phyloP scores from a whole-genome alignment of 148 eudicot species.

The Rhododendron williamsianum region DNA sequence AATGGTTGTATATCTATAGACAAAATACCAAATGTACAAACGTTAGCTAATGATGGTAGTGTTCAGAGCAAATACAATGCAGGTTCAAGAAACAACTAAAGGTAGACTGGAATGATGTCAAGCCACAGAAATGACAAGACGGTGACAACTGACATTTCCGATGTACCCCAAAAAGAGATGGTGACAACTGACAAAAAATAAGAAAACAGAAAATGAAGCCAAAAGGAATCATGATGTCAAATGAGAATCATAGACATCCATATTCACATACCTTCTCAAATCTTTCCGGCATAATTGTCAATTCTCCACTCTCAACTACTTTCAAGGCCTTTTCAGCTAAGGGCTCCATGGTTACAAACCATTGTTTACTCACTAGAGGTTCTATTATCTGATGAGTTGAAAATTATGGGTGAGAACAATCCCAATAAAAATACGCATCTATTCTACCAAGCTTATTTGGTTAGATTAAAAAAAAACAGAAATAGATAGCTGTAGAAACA shows the following conservation, averaged over 20 bases:
- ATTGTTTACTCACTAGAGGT: conserved; percentile 95
- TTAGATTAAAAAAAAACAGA: neutral
- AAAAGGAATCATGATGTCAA: neutral
- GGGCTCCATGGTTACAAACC: conserved; percentile 97
- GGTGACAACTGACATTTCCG: neutral
- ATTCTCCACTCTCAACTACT: conserved; percentile 78
- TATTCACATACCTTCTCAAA: conserved; percentile 70
- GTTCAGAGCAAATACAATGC: neutral
- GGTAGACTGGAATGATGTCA: neutral
- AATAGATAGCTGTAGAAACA: conserved; percentile 18
- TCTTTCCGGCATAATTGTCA: conserved; percentile 87
- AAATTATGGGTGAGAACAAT: conserved; percentile 11
- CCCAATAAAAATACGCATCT: neutral
- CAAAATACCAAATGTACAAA: conserved; percentile 15
- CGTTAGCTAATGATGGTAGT: conserved; percentile 17
- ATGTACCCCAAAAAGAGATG: neutral
- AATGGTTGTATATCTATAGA: conserved; percentile 80
- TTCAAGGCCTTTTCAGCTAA: conserved; percentile 84
- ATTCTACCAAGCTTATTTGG: conserved; percentile 1
- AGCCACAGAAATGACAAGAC: neutral
- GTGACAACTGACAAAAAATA: neutral
- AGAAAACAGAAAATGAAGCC: neutral
- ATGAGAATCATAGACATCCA: neutral
- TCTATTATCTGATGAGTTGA: conserved; percentile 63
- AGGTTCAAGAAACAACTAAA: conserved; percentile 4